These are phyloP conservation scores for Fusarium mexicanum DNA, from an alignment of 2,329 filamentous ascomycete genomes.

Conservation along the genomic window DNA sequence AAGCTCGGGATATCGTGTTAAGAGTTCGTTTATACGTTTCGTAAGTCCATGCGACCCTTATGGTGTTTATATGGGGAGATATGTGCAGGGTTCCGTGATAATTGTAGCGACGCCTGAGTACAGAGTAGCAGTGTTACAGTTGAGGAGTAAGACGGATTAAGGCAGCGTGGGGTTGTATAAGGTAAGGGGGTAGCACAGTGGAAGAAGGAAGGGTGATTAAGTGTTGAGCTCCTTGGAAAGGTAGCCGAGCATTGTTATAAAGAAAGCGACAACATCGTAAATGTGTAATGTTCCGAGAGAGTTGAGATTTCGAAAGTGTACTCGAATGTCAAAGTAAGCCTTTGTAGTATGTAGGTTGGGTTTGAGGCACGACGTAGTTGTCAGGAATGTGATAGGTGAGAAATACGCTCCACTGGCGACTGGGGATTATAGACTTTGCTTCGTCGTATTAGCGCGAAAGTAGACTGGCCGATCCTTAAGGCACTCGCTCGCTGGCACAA, in stretches of 20 bases:
- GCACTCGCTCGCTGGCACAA: neutral
- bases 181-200: neutral
- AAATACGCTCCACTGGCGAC: neutral
- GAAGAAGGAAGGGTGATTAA: neutral
- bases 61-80: neutral
- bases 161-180: neutral
- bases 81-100: neutral
- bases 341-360: neutral
- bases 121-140: neutral
- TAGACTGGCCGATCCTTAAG: neutral
- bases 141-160: neutral
- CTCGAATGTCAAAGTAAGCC: slow-evolving; percentile 5
- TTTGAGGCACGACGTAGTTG: slow-evolving; percentile 24
- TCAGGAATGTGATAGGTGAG: slow-evolving; percentile 22
- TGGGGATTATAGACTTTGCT: slow-evolving; percentile 4
- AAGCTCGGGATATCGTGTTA: neutral
- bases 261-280: neutral
- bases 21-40: neutral
- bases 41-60: neutral
- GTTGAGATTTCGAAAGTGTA: neutral
- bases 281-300: neutral
- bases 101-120: neutral
- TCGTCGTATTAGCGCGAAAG: slow-evolving; percentile 1
- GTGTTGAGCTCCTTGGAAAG: neutral
- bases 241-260: neutral